Conservation (phyloP, 1,139 yeast genomes). For the Citeromyces hawaiiensis region DNA sequence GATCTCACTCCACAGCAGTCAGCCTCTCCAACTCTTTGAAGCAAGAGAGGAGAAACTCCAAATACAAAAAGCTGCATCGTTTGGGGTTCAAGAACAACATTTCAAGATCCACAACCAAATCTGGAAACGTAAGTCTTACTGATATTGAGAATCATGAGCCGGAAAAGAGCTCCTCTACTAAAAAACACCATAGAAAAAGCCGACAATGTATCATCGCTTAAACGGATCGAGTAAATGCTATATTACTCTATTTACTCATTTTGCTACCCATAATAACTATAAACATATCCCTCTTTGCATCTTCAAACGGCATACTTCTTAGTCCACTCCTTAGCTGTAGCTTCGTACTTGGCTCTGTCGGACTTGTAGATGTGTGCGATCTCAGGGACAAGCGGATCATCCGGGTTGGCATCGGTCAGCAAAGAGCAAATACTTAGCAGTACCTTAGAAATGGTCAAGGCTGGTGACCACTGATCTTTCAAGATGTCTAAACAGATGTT, state of each 20-base stretch:
- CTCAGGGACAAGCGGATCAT: conserved; percentile 97
- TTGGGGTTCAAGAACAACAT: neutral
- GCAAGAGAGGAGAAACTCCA: neutral
- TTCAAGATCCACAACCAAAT: neutral
- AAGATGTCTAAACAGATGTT: conserved; percentile 42
- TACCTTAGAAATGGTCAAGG: conserved; percentile 48
- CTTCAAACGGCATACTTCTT: conserved; percentile 85
- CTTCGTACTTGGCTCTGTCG: conserved; percentile 88
- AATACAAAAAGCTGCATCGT: neutral
- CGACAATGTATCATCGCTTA: neutral
- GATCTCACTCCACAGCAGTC: neutral
- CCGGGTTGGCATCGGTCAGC: conserved; percentile 93
- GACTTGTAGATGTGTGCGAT: conserved; percentile 95
- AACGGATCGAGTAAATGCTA: neutral
- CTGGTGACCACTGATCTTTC: conserved; percentile 61
- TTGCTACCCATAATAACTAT: neutral
- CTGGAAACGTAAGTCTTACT: neutral
- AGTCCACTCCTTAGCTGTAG: conserved; percentile 98
- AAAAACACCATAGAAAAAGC: neutral
- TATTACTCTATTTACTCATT: neutral
- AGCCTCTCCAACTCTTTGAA: neutral
- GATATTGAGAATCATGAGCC: neutral
- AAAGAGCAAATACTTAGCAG: conserved; percentile 44
- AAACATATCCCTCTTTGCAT: neutral
- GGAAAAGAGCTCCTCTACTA: neutral